Conservation (phyloP, 148 eudicot genomes). For the Suaeda aralocaspica region DNA sequence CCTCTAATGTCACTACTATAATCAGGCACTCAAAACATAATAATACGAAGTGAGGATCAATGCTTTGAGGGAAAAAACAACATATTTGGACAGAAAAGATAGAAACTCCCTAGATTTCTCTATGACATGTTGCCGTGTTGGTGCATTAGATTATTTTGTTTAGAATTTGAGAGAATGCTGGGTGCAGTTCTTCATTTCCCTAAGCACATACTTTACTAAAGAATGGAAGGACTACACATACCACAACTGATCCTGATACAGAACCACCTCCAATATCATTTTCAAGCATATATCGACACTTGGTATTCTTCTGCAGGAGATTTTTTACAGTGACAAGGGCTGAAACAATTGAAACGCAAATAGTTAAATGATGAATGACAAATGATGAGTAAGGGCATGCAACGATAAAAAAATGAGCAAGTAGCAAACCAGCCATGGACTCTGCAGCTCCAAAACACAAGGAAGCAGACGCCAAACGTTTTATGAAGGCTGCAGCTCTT, state of each 20-base stretch:
- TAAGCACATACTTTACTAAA: neutral
- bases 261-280: conserved; percentile 97
- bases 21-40: no score
- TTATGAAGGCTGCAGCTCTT: conserved; percentile 93
- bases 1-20: no score
- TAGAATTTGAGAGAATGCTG: no score
- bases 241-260: conserved; percentile 80
- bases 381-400: conserved; percentile 2
- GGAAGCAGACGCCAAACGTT: conserved; percentile 76
- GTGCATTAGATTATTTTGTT: no score
- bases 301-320: conserved; percentile 81
- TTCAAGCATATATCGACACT: conserved; percentile 84
- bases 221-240: conserved; percentile 28
- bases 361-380: neutral
- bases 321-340: conserved; percentile 88
- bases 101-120: no score
- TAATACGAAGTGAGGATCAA: no score
- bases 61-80: no score
- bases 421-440: conserved; percentile 79
- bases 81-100: no score
- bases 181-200: no score
- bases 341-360: conserved; percentile 31
- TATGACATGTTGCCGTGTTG: no score
- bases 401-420: neutral
- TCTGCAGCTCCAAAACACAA: conserved; percentile 82